Evolutionary conservation across 345 rosid genomes (phyloP).

Genomic region (Abelmoschus esculentus): DNA sequence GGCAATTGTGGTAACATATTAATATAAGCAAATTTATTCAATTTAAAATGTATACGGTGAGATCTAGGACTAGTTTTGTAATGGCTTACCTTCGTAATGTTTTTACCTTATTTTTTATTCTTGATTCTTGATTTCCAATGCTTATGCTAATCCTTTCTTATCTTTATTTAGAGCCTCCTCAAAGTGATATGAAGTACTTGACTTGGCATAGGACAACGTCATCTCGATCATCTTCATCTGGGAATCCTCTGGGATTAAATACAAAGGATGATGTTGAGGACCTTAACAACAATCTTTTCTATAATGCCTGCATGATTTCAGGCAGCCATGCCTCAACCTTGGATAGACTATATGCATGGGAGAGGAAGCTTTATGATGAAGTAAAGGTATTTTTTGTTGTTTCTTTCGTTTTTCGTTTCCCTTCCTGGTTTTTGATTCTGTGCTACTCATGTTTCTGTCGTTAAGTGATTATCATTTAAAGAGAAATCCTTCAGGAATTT

Average conservation of each 20-base stretch:
- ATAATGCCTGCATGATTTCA: slow-evolving; percentile 71
- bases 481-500: neutral
- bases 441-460: neutral
- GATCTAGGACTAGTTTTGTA: neutral
- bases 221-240: slow-evolving; percentile 68
- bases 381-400: slow-evolving; percentile 55
- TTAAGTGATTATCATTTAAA: neutral
- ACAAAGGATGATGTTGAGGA: slow-evolving; percentile 56
- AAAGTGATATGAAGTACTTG: slow-evolving; percentile 52
- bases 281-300: slow-evolving; percentile 40
- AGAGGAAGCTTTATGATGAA: slow-evolving; percentile 94
- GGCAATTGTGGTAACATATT: neutral
- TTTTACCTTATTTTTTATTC: neutral
- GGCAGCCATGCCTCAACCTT: slow-evolving; percentile 95
- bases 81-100: neutral
- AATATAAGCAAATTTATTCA: neutral
- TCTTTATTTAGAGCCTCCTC: slow-evolving; percentile 56
- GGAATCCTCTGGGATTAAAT: slow-evolving; percentile 58
- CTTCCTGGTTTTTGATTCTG: neutral
- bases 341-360: slow-evolving; percentile 95
- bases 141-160: slow-evolving; percentile 17
- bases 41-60: neutral
- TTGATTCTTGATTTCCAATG: neutral
- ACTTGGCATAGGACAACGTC: slow-evolving; percentile 95
- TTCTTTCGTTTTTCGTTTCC: neutral